A percentile compares a stretch with the other conserved stretches of the same genome.
These are phyloP conservation scores for Herpotrichia juniperi DNA, from an alignment of 2,329 filamentous ascomycete species.

Conservation along the genomic window DNA sequence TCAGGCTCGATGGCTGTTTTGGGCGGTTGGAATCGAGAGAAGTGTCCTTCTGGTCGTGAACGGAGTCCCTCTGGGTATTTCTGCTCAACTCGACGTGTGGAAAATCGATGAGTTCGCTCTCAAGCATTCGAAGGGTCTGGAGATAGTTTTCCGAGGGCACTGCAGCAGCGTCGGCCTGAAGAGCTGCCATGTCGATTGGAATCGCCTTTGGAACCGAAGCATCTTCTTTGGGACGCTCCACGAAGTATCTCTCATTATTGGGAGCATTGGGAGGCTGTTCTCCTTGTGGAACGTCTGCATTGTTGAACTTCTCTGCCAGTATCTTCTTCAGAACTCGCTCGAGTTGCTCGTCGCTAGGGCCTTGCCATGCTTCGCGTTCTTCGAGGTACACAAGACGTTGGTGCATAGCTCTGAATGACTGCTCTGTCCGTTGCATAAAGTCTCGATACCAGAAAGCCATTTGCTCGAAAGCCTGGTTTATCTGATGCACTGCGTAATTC, in stretches of 20 bases:
- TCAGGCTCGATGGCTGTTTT: background rate
- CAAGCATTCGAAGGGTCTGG: slow-evolving; percentile 35
- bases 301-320: slow-evolving; percentile 36
- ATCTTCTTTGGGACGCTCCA: slow-evolving; percentile 20
- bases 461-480: slow-evolving; percentile 40
- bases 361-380: slow-evolving; percentile 25
- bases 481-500: slow-evolving; percentile 36
- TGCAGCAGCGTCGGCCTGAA: slow-evolving; percentile 33
- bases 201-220: slow-evolving; percentile 19
- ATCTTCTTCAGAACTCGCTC: slow-evolving; percentile 44
- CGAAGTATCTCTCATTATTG: slow-evolving; percentile 24
- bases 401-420: slow-evolving; percentile 33
- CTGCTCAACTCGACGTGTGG: slow-evolving; percentile 19
- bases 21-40: slow-evolving; percentile 5
- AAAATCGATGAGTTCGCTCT: slow-evolving; percentile 24
- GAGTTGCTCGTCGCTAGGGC: slow-evolving; percentile 40
- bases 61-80: background rate
- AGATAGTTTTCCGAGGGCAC: slow-evolving; percentile 37
- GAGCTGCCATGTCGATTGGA: slow-evolving; percentile 23
- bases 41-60: slow-evolving; percentile 5
- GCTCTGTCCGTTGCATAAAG: slow-evolving; percentile 40
- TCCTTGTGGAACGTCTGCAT: slow-evolving; percentile 15
- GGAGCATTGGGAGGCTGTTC: slow-evolving; percentile 10
- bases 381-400: slow-evolving; percentile 35
- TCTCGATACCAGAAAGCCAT: slow-evolving; percentile 39